A percentile compares a stretch with the other conserved stretches of the same genome.
phyloP scores from a whole-genome alignment of 208 protist genomes.

The Acanthamoeba royreba region DNA sequence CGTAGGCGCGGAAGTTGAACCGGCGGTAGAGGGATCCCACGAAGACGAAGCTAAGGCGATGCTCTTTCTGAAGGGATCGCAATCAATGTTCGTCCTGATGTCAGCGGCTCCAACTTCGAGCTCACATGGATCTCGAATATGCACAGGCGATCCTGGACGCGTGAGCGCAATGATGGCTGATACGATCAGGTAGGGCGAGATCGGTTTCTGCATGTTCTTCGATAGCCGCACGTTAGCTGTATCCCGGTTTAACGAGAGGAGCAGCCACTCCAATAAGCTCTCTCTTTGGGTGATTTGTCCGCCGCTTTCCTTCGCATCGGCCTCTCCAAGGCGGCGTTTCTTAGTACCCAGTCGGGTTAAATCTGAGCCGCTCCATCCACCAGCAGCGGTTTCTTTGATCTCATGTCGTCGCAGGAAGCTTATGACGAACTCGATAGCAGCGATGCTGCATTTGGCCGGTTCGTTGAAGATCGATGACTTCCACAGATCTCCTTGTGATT shows the following conservation, averaged over 20 bases:
- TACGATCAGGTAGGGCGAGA: neutral
- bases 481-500: conserved; percentile 11
- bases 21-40: too few relatives aligned
- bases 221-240: neutral
- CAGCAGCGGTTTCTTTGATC: neutral
- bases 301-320: neutral
- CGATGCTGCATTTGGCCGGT: neutral
- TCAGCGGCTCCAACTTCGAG: too few relatives aligned
- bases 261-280: neutral
- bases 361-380: neutral
- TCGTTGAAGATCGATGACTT: conserved; percentile 1
- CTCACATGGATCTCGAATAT: neutral
- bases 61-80: too few relatives aligned
- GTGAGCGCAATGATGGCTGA: neutral
- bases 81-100: too few relatives aligned
- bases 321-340: too few relatives aligned
- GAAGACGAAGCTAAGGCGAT: too few relatives aligned
- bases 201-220: neutral
- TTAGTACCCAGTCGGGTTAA: too few relatives aligned
- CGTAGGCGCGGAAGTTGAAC: too few relatives aligned
- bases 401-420: neutral
- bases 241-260: neutral
- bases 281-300: neutral
- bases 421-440: conserved; percentile 17
- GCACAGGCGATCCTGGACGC: neutral